Evolutionary conservation across 768 basidiomycete species (phyloP).

Genomic region (Tremella yokohamensis): DNA sequence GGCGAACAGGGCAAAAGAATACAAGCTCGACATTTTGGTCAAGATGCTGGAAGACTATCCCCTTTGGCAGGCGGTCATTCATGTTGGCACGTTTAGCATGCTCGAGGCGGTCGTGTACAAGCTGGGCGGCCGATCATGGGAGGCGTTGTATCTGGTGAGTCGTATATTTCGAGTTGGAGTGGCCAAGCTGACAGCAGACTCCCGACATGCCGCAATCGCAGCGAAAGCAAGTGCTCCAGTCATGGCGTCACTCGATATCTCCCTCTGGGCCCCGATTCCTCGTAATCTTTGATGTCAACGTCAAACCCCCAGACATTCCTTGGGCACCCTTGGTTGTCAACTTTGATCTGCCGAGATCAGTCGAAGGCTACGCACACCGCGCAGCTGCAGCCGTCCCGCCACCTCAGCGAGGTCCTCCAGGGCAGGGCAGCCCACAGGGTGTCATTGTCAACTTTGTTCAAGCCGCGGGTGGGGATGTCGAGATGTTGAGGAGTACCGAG

Average conservation of each 20-base stretch:
- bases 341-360: conserved; percentile 64
- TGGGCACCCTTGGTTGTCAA: conserved; percentile 93
- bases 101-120: conserved; percentile 61
- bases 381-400: conserved; percentile 47
- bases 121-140: conserved; percentile 75
- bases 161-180: not conserved
- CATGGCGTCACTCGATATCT: conserved; percentile 73
- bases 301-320: conserved; percentile 82
- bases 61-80: conserved; percentile 50
- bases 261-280: conserved; percentile 58
- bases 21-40: conserved; percentile 70
- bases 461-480: conserved; percentile 94
- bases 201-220: conserved; percentile 33
- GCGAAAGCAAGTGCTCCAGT: conserved; percentile 26
- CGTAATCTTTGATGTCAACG: conserved; percentile 87
- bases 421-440: conserved; percentile 60
- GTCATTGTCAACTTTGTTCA: conserved; percentile 96
- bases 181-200: not conserved
- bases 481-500: conserved; percentile 97
- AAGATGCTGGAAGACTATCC: conserved; percentile 62
- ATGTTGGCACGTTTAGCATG: conserved; percentile 46
- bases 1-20: conserved; percentile 48
- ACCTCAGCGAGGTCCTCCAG: conserved; percentile 4
- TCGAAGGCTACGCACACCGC: conserved; percentile 97
- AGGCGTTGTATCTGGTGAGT: conserved; percentile 81